Base-by-base conservation (phyloP, 108 stramenopile genomes). In the Seminavis robusta region DNA sequence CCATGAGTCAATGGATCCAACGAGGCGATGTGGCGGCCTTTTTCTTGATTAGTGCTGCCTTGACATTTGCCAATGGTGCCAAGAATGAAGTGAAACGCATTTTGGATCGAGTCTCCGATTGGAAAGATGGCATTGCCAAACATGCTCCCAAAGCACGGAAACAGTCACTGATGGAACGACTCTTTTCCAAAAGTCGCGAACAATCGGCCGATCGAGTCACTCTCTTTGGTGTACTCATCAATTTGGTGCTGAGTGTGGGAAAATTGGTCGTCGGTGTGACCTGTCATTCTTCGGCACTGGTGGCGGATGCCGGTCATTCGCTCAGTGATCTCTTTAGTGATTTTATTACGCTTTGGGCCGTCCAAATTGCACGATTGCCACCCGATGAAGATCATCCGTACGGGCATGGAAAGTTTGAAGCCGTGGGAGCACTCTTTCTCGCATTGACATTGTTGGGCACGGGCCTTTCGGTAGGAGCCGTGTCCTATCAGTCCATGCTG, bases 231-330 rank as follows among this genome's bases (percentile, higher is more conserved):
- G 82, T 80, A 0, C 62, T 73, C n/a, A 70, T 92, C 24, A 96
- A 96, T 62, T 29, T 96, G 6, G 26, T 83, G 5, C 62, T 94
- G 39, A 74, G 73, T 40, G 62, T 77, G 7, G 85, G 81, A n/a
- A 96, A 96, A 62, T 65, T 70, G 0, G 59, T 72, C 4, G 84
- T 90, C 25, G 97, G 97, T 16, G 65, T 95, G 5, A 33, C 67
- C 5, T 82, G 91, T 51, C 81, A 90, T 65, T 92, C 90, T 0
- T 65, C 84, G 5, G 96, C 92, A 15, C 61, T 98, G 56, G 66
- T 98, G 39, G 94, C 98, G 21, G 98, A 98, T 71, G 98, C 96
- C 0, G 95, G 94, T 3, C 98, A 98, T 77, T 91, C 90, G 1
- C 48, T 95, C 23, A 77, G 74, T 28, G 98, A 98, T 72, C 63